These are phyloP conservation scores for Angophora floribunda DNA, from an alignment of 345 rosid species.

Conservation along the genomic window DNA sequence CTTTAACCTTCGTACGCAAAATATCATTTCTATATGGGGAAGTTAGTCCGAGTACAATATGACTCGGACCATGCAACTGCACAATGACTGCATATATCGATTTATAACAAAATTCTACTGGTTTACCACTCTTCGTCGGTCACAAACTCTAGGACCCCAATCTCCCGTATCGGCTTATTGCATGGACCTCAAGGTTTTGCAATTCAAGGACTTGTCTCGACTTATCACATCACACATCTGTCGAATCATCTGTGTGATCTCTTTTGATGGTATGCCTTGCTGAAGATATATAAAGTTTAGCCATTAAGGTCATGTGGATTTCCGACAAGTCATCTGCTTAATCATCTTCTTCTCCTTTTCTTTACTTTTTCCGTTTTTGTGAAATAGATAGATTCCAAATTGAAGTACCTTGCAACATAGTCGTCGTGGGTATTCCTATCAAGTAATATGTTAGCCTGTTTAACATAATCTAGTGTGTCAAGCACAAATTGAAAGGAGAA, in stretches of 20 bases:
- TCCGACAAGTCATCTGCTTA: background rate
- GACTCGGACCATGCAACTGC: background rate
- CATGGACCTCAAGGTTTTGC: no score
- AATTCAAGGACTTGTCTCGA: background rate
- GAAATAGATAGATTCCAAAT: background rate
- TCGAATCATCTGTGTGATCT: no score
- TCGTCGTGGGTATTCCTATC: background rate
- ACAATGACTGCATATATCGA: no score
- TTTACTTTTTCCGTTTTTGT: background rate
- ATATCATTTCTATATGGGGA: background rate
- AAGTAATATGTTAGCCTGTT: background rate
- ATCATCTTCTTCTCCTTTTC: background rate
- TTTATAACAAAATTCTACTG: no score
- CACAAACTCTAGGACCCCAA: no score
- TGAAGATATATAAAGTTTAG: background rate
- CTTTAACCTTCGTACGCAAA: background rate
- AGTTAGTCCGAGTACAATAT: background rate
- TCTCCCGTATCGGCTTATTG: no score
- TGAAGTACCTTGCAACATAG: background rate
- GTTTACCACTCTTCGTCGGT: no score
- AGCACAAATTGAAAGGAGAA: background rate
- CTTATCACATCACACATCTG: background rate
- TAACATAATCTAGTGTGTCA: background rate
- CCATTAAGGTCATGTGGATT: background rate
- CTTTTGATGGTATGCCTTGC: background rate